Evolutionary conservation across 495 filamentous ascomycete species (phyloP).

Genomic region (Penicillium argentinense): DNA sequence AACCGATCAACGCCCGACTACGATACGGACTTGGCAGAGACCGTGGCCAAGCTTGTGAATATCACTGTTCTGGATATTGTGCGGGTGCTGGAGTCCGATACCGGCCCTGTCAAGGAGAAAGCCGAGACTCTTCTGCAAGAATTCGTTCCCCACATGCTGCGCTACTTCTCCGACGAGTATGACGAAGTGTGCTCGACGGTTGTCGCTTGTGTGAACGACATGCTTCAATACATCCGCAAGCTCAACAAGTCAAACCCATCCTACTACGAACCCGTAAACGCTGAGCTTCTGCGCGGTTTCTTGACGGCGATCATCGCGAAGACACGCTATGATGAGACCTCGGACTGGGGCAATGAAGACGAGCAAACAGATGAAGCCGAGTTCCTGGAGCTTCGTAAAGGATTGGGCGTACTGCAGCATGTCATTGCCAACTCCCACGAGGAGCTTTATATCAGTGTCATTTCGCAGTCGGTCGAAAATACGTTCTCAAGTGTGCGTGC

Average conservation of each 20-base stretch:
- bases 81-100: slow-evolving; percentile 64
- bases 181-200: slow-evolving; percentile 96
- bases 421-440: slow-evolving; percentile 84
- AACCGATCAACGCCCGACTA: slow-evolving; percentile 78
- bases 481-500: slow-evolving; percentile 77
- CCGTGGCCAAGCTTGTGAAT: slow-evolving; percentile 94
- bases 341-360: slow-evolving; percentile 90
- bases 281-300: slow-evolving; percentile 77
- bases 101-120: slow-evolving; percentile 52
- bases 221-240: slow-evolving; percentile 84
- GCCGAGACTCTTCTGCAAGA: slow-evolving; percentile 74
- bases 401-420: slow-evolving; percentile 86
- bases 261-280: slow-evolving; percentile 66
- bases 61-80: slow-evolving; percentile 82
- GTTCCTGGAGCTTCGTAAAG: slow-evolving; percentile 89
- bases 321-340: slow-evolving; percentile 95
- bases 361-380: slow-evolving; percentile 98
- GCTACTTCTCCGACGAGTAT: slow-evolving; percentile 96
- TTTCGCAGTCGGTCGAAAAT: slow-evolving; percentile 76
- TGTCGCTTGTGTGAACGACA: slow-evolving; percentile 85
- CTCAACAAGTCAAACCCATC: slow-evolving; percentile 59
- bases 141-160: slow-evolving; percentile 81
- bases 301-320: slow-evolving; percentile 88
- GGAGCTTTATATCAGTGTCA: slow-evolving; percentile 76
- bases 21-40: slow-evolving; percentile 91